phyloP scores from a whole-genome alignment of 2,329 filamentous ascomycete genomes.

The Hirsutella minnesotensis region DNA sequence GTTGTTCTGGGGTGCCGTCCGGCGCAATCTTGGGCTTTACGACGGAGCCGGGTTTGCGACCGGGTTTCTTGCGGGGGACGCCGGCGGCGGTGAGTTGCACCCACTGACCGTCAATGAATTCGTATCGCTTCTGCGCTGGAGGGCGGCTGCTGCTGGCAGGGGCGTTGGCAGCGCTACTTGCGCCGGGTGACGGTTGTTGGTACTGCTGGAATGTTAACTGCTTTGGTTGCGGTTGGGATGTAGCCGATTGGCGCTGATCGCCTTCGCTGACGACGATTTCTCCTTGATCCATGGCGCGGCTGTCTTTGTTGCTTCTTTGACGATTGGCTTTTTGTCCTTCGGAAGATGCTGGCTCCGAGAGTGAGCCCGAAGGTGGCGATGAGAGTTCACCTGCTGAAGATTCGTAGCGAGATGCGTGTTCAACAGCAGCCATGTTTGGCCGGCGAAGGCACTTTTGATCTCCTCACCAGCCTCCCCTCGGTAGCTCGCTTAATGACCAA shows the following conservation, averaged over 20 bases:
- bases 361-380: conserved; percentile 37
- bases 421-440: conserved; percentile 15
- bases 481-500: neutral
- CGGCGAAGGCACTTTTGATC: neutral
- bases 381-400: conserved; percentile 38
- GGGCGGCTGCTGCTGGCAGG: conserved; percentile 3
- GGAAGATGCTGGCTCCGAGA: conserved; percentile 37
- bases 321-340: conserved; percentile 20
- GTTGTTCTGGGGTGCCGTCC: conserved; percentile 24
- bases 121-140: conserved; percentile 18
- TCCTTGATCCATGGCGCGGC: conserved; percentile 26
- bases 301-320: conserved; percentile 11
- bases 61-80: conserved; percentile 50
- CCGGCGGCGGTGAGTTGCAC: conserved; percentile 45
- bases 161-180: neutral
- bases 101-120: conserved; percentile 25
- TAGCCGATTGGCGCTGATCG: conserved; percentile 15
- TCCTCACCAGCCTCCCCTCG: neutral
- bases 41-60: conserved; percentile 49
- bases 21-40: conserved; percentile 27
- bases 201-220: conserved; percentile 16
- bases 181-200: conserved; percentile 12
- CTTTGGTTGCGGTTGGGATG: conserved; percentile 3
- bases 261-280: conserved; percentile 35
- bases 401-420: conserved; percentile 27